Evolutionary conservation across 495 filamentous ascomycete species (phyloP), one percentile per base, ranked within the genome.

Genomic region (Podospora tetraspora): DNA sequence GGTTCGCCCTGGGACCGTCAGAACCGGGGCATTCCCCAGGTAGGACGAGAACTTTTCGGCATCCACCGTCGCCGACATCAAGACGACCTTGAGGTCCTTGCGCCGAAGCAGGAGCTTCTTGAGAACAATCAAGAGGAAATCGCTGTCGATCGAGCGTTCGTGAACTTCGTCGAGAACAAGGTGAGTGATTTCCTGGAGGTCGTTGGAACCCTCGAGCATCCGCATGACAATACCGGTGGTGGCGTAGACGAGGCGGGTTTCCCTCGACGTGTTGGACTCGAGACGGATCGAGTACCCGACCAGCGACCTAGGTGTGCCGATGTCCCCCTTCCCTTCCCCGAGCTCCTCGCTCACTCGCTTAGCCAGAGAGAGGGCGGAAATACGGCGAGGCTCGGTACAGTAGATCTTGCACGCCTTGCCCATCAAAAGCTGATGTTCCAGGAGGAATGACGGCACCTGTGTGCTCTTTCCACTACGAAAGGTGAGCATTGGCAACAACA

Each of bases 31-130:
- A 22, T 88, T 88, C 24, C 87, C 86, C 0, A 99, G 83, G 71
- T 99, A 99, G 2, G 85, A 87, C 0, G 95, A 97, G 75, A 99
- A 96, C 19, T 88, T 88, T 67, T 94, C 88, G 8, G 95, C 92
- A 76, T 99, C 92, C 10, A 97, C 89, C 3, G 95, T 99, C 7
- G 95, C 95, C 63, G 94, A 97, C 95, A 97, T 99, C 27, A 99
- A 84, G 32, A 99, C 84, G 30, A 99, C 90, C 71, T 85, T 86
- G 59, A 97, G 79, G 59, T 93, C 86, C 61, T 89, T 90, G 61
- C 92, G 84, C 64, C 84, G 84, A 23, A 84, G 70, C 74, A 97
- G 84, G 19, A 97, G 81, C 70, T 93, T 91, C 71, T 92, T 91
- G 24, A 99, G 84, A 3, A 97, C 89, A 68, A 97, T 91, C 13